These are phyloP conservation scores for Fusarium verrucosum DNA, from an alignment of 2,329 filamentous ascomycete species.

Conservation along the genomic window DNA sequence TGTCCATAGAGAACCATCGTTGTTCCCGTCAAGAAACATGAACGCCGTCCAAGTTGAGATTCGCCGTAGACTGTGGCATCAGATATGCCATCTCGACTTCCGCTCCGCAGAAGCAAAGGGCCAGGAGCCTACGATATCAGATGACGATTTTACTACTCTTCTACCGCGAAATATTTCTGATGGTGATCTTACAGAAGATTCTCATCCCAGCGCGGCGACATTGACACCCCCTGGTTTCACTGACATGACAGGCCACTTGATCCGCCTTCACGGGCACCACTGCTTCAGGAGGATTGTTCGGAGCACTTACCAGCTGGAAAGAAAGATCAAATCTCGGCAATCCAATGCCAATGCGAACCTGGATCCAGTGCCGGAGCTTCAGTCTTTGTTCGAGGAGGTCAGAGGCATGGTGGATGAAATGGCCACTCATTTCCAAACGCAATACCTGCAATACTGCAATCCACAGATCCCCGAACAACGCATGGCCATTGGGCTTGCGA, in stretches of 20 bases:
- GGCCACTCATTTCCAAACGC: not conserved
- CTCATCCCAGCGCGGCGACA: not conserved
- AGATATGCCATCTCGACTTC: conserved; percentile 2
- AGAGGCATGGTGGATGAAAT: not conserved
- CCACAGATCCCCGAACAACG: not conserved
- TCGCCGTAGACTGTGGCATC: conserved; percentile 1
- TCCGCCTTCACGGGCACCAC: not conserved
- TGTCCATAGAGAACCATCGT: not conserved
- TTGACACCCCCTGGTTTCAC: not conserved
- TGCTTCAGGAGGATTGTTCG: not conserved
- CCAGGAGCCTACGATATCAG: conserved; percentile 4
- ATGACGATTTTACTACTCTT: not conserved
- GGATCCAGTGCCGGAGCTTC: not conserved
- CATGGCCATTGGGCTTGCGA: not conserved
- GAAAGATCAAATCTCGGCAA: not conserved
- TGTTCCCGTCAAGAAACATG: not conserved
- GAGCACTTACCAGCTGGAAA: not conserved
- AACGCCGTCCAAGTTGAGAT: not conserved
- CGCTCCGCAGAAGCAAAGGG: not conserved
- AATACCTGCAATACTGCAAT: not conserved
- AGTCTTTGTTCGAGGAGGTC: not conserved
- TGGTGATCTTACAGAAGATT: not conserved
- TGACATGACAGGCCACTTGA: conserved; percentile 1
- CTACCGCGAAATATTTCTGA: not conserved
- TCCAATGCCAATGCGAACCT: rapidly evolving